Evolutionary conservation across 805 yeast species (phyloP).

Genomic region (Pichia nanzhaoensis): DNA sequence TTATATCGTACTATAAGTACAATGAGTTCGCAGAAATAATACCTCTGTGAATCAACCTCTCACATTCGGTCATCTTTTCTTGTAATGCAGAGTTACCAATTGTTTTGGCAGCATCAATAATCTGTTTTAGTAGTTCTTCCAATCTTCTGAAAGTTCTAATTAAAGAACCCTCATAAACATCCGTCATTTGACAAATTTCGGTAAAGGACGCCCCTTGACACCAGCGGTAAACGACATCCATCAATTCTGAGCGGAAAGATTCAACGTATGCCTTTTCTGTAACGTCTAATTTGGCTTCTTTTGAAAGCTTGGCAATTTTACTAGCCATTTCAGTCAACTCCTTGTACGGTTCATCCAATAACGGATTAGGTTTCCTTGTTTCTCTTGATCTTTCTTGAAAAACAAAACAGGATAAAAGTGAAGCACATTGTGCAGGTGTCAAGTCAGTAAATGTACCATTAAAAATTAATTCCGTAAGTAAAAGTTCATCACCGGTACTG

Average conservation of each 20-base stretch:
- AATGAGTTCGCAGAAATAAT: conserved; percentile 94
- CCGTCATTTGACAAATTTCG: conserved; percentile 97
- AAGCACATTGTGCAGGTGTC: conserved; percentile 85
- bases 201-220: conserved; percentile 94
- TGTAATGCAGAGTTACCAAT: conserved; percentile 87
- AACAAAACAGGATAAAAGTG: conserved; percentile 87
- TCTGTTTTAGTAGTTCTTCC: conserved; percentile 87
- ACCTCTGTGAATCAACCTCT: conserved; percentile 87
- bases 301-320: conserved; percentile 81
- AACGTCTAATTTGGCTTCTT: conserved; percentile 84
- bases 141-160: conserved; percentile 91
- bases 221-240: conserved; percentile 98
- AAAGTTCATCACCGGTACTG: conserved; percentile 79
- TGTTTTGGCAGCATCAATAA: conserved; percentile 86
- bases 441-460: conserved; percentile 92
- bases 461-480: conserved; percentile 86
- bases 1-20: conserved; percentile 43
- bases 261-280: conserved; percentile 91
- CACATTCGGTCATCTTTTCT: conserved; percentile 80
- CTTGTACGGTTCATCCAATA: conserved; percentile 85
- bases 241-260: conserved; percentile 82
- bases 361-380: conserved; percentile 78
- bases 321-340: conserved; percentile 86
- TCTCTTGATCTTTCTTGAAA: conserved; percentile 95
- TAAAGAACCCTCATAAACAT: conserved; percentile 94